Percentiles rank a stretch among this genome's conserved stretches.
Conservation (phyloP, 805 yeast genomes). For the Brettanomyces naardenensis region DNA sequence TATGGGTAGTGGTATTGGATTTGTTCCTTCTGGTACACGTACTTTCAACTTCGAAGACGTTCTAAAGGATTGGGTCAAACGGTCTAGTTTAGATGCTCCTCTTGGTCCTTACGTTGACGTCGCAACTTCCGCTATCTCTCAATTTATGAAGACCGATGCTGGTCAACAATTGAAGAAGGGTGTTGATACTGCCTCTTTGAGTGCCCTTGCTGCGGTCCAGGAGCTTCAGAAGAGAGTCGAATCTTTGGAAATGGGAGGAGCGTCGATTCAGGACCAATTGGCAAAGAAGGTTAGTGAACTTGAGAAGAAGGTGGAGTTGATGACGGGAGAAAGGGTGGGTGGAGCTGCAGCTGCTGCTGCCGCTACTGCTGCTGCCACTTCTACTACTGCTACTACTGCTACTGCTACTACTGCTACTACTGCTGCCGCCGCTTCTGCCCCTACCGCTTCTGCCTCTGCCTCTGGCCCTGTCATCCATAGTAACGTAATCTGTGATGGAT, state of each 20-base stretch:
- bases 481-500: slow-evolving; percentile 25
- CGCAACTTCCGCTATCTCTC: neutral
- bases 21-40: neutral
- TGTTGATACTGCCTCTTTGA: neutral
- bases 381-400: no score
- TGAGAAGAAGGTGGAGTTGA: neutral
- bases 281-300: neutral
- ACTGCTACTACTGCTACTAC: neutral
- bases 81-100: slow-evolving; percentile 3
- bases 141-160: neutral
- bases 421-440: neutral
- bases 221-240: neutral
- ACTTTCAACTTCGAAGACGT: neutral
- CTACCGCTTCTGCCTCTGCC: neutral
- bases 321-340: neutral
- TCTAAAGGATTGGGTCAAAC: slow-evolving; percentile 2
- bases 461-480: neutral
- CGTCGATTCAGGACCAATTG: neutral
- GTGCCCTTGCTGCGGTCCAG: neutral
- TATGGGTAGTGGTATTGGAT: neutral
- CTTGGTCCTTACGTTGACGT: neutral
- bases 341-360: neutral
- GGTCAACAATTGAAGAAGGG: neutral
- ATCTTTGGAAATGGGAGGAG: neutral
- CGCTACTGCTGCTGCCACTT: no score